These are phyloP conservation scores for Zasmidium cellare DNA, from an alignment of 2,329 filamentous ascomycete genomes.

Conservation along the genomic window DNA sequence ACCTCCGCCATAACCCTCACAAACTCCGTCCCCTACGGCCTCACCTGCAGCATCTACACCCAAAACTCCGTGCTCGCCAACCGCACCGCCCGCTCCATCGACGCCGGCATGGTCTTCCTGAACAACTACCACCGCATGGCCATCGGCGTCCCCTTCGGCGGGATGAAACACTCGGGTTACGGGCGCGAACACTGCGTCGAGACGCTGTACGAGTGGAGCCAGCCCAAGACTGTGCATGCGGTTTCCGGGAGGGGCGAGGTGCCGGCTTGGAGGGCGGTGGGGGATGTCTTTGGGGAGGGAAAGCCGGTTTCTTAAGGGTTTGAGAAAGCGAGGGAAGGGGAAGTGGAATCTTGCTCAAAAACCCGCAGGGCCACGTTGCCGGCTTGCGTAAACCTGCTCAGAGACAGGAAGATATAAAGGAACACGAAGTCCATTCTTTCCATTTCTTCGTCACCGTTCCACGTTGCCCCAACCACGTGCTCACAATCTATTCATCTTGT, in stretches of 20 bases:
- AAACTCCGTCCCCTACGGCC: slow-evolving; percentile 79
- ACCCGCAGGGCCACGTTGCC: neutral
- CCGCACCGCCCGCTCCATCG: slow-evolving; percentile 65
- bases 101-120: slow-evolving; percentile 14
- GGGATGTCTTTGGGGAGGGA: slow-evolving; percentile 1
- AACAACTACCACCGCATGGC: slow-evolving; percentile 17
- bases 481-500: too few relatives aligned
- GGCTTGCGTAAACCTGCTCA: neutral
- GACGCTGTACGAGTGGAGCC: slow-evolving; percentile 4
- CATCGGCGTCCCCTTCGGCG: slow-evolving; percentile 12
- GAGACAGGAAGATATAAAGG: neutral
- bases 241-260: neutral
- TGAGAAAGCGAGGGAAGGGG: too few relatives aligned
- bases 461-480: neutral
- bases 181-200: slow-evolving; percentile 14
- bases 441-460: neutral
- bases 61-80: slow-evolving; percentile 70
- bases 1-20: slow-evolving; percentile 70
- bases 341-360: neutral
- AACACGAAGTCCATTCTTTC: too few relatives aligned
- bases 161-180: slow-evolving; percentile 14
- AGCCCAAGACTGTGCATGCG: slow-evolving; percentile 2
- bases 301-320: neutral
- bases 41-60: slow-evolving; percentile 70
- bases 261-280: slow-evolving; percentile 3